Conservation (phyloP, 2,329 filamentous ascomycete species). For the Bertia moriformis region DNA sequence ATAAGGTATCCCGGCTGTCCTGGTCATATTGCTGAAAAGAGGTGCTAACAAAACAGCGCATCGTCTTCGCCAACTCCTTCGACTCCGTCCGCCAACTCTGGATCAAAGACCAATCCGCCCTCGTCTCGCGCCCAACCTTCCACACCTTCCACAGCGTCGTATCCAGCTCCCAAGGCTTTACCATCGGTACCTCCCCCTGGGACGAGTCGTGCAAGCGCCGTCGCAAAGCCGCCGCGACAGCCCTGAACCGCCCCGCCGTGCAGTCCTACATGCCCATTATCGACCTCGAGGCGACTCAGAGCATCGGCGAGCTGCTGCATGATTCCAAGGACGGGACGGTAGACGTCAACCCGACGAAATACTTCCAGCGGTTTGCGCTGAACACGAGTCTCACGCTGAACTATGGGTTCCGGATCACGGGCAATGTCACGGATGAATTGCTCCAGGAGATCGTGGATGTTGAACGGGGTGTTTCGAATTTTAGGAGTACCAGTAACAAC, state of each 20-base stretch:
- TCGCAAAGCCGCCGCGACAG: slow-evolving; percentile 65
- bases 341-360: slow-evolving; percentile 57
- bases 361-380: slow-evolving; percentile 63
- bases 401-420: slow-evolving; percentile 64
- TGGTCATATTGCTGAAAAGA: background rate
- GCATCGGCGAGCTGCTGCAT: slow-evolving; percentile 56
- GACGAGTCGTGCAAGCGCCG: slow-evolving; percentile 66
- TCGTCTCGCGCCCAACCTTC: slow-evolving; percentile 64
- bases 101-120: slow-evolving; percentile 64
- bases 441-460: slow-evolving; percentile 63
- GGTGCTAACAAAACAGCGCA: slow-evolving; percentile 27
- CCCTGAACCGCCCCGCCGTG: slow-evolving; percentile 61
- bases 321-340: slow-evolving; percentile 45
- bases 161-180: slow-evolving; percentile 64
- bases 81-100: slow-evolving; percentile 61
- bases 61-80: slow-evolving; percentile 68
- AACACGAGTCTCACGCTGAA: slow-evolving; percentile 68
- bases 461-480: slow-evolving; percentile 62
- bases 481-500: slow-evolving; percentile 68
- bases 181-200: slow-evolving; percentile 73
- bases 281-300: slow-evolving; percentile 59
- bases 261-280: slow-evolving; percentile 73
- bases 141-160: slow-evolving; percentile 74
- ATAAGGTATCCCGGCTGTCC: slow-evolving; percentile 28
- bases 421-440: slow-evolving; percentile 50